These are phyloP conservation scores for Selaginella moellendorffii DNA, from an alignment of 75 land plant genomes.

Conservation along the genomic window DNA sequence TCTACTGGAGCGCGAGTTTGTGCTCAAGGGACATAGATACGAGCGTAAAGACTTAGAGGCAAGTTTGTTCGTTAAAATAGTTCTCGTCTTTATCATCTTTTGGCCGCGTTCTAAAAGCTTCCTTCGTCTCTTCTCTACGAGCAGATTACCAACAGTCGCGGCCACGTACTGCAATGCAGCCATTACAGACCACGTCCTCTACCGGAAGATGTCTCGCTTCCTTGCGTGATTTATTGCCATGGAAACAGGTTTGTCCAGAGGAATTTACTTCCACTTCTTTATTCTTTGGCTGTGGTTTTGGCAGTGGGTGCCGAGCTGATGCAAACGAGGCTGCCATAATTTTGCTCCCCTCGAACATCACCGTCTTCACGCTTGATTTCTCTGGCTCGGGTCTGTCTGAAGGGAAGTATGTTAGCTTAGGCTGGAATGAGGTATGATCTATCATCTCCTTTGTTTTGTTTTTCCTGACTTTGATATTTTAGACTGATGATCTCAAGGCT, in stretches of 20 bases:
- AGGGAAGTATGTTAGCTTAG: slow-evolving; percentile 87
- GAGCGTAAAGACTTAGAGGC: slow-evolving; percentile 79
- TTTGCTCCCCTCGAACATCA: slow-evolving; percentile 77
- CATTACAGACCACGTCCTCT: slow-evolving; percentile 73
- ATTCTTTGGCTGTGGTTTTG: background rate
- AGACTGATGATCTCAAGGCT: slow-evolving; percentile 83
- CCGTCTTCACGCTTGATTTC: slow-evolving; percentile 78
- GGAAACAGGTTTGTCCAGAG: slow-evolving; percentile 62
- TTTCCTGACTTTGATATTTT: slow-evolving; percentile 30
- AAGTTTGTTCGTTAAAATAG: slow-evolving; percentile 17
- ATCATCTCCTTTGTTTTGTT: too few relatives aligned
- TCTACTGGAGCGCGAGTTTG: slow-evolving; percentile 78
- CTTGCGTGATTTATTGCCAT: slow-evolving; percentile 97
- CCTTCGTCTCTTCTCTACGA: slow-evolving; percentile 15
- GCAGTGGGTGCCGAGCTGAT: slow-evolving; percentile 89
- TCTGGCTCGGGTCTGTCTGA: slow-evolving; percentile 84
- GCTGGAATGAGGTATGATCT: slow-evolving; percentile 94
- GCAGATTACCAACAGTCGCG: slow-evolving; percentile 75
- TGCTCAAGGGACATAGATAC: slow-evolving; percentile 70
- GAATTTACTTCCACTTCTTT: background rate
- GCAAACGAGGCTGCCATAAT: slow-evolving; percentile 81
- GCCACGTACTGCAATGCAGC: slow-evolving; percentile 77
- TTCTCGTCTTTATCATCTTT: slow-evolving; percentile 4
- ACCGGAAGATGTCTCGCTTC: slow-evolving; percentile 59
- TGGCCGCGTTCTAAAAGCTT: slow-evolving; percentile 12